Base-by-base conservation (phyloP, 140 eudicot genomes). In the Ambrosia hybrid region DNA sequence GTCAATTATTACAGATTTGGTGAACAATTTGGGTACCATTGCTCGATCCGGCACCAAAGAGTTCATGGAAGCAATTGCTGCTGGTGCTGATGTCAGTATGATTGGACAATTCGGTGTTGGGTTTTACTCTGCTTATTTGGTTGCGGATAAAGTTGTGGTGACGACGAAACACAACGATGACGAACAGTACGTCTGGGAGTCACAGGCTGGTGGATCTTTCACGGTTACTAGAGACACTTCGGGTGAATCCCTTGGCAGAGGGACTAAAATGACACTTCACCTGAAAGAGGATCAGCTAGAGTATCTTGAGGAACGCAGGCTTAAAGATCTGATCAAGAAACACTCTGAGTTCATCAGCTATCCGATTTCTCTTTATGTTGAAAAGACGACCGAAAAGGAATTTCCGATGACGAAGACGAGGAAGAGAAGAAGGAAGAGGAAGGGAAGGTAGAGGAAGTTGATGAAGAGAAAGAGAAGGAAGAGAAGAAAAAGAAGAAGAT, bases 1-100 rank as follows among this genome's bases (percentile, higher is more conserved):
- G 34, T 30, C 2, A 30, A 30, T 30, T 30, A 30, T 49, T 64
- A 3, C 81, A 86, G 94, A 89, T 81, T 79, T 89, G 89, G 94
- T 89, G 77, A 89, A 89, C 89, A 89, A 86, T 65, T 62, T 86
- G 51, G 96, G 92, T 77, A 86, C 92, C 33, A 89, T 89, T 76
- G 92, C 96, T 16, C 83, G 91, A 71, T 89, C 92, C 52, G 96
- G 96, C 2, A 89, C 96, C 45, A 89, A 89, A 67, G 91, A 88
- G 51, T 88, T 83, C 81, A 72, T 81, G 85, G 85, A 81, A 65
- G 85, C 85, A 12, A 69, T 76, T 9, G 63, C 85, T 46, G 81
- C 85, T 37, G 85, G 85, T 55, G 85, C 75, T 57, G 78, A 73
- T 79, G 75, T 72, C 33, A 79, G 83, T 65, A 79, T 79, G 78